phyloP scores from a whole-genome alignment of 225 moss, liverwort and hornwort species.

The Marchantia polymorpha region DNA sequence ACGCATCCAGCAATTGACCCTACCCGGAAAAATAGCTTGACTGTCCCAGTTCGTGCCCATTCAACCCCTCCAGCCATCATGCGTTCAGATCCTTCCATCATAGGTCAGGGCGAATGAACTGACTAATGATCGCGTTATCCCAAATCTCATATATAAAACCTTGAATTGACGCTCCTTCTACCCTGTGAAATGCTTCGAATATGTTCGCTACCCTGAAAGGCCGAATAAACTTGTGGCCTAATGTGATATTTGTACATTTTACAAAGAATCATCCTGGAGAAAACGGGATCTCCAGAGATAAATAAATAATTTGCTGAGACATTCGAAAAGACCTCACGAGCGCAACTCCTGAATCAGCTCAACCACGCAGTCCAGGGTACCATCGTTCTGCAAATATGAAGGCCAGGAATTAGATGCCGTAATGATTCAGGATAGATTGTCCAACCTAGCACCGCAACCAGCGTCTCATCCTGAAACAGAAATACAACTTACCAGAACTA shows the following conservation, averaged over 20 bases:
- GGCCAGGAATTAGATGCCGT: not conserved
- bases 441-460: not conserved
- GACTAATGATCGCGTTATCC: not conserved
- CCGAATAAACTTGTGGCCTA: not conserved
- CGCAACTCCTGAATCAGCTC: conserved; percentile 54
- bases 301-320: not conserved
- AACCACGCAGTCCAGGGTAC: conserved; percentile 50
- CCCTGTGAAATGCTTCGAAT: not conserved
- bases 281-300: not conserved
- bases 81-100: not conserved
- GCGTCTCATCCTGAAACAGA: not conserved
- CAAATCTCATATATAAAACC: not conserved
- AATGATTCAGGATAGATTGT: not conserved
- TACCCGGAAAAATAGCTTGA: not conserved
- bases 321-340: conserved; percentile 19
- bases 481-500: conserved; percentile 52
- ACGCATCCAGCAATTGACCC: not conserved
- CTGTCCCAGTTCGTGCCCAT: not conserved
- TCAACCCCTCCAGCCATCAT: not conserved
- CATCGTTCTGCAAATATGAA: conserved; percentile 50
- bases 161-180: conserved; percentile 8
- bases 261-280: not conserved
- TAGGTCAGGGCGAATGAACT: not conserved
- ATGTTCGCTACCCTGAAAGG: not conserved
- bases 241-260: conserved; percentile 12